Evolutionary conservation across 495 filamentous ascomycete species (phyloP), one percentile per base, ranked within the genome.

Genomic region (Aspergillus carlsbadensis): DNA sequence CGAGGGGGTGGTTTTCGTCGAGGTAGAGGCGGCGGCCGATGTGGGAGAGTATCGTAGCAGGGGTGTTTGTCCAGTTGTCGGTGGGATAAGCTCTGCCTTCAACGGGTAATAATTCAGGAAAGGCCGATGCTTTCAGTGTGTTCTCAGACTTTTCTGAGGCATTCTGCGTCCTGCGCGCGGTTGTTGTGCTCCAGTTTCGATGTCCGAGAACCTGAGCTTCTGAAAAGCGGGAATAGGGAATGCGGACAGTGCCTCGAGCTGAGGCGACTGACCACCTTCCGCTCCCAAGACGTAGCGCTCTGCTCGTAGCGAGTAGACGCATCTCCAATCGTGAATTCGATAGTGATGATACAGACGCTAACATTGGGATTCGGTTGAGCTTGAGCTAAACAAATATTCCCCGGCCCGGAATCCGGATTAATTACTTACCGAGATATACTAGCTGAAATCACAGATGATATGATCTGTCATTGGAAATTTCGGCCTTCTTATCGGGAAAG

Each of bases 41-140:
- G 54, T 85, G 80, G 13, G 85, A 79, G 47, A 92, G 76, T 55
- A 98, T 89, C 52, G 84, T 84, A 10, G 82, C 67, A 13, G 95
- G 84, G 29, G 89, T 78, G 64, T 98, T 98, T 66, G 86, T 92
- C 92, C 91, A 97, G 45, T 82, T 66, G 59, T 97, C 93, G 20
- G 79, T 86, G 1, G 61, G 59, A 66, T 94, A 95, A 14, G 71
- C 62, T 45, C 78, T 76, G 59, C 79, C 83, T 64, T 87, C 84
- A 52, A 96, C 81, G 2, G 62, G 74, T 13, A 65, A 29, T 15
- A 64, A 39, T 46, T 62, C 40, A 2, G 61, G 21, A 29, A 52
- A 20, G 29, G 63, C 60, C 7, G 62, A 43, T 10, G 45, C 54
- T 21, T 56, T 21, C 40, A 36, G 44, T n/a, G 56, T 6, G 52